Conservation (phyloP, 371 early-diverging fungal genomes). For the Mucor mucedo region DNA sequence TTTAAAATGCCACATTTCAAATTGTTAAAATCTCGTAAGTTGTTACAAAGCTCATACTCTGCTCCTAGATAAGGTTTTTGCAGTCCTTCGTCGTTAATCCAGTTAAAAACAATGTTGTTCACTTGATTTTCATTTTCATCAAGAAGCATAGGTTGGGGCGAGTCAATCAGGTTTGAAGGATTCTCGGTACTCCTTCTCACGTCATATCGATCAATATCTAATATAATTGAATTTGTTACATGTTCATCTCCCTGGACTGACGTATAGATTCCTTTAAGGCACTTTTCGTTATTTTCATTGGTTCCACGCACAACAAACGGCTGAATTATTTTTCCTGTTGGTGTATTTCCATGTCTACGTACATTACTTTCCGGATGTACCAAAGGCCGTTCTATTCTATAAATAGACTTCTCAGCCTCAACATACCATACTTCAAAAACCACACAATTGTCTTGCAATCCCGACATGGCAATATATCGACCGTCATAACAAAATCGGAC, state of each 20-base stretch:
- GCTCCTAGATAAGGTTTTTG: neutral
- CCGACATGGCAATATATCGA: neutral
- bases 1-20: neutral
- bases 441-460: neutral
- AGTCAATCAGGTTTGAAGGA: too few species aligned
- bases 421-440: slow-evolving; percentile 10
- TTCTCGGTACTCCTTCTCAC: too few species aligned
- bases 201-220: too few species aligned
- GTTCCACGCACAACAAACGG: neutral
- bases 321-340: neutral
- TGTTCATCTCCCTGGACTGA: neutral
- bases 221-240: too few species aligned
- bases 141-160: too few species aligned
- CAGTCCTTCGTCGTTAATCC: too few species aligned
- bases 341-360: too few species aligned
- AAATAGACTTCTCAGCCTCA: neutral
- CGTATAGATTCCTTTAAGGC: neutral
- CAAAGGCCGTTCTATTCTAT: too few species aligned
- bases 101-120: too few species aligned
- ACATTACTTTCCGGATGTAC: too few species aligned
- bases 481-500: neutral
- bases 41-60: neutral
- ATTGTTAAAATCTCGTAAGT: neutral
- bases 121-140: too few species aligned
- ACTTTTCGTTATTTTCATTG: neutral